Conservation (phyloP, 2,329 filamentous ascomycete genomes). For the Claviceps sp. region DNA sequence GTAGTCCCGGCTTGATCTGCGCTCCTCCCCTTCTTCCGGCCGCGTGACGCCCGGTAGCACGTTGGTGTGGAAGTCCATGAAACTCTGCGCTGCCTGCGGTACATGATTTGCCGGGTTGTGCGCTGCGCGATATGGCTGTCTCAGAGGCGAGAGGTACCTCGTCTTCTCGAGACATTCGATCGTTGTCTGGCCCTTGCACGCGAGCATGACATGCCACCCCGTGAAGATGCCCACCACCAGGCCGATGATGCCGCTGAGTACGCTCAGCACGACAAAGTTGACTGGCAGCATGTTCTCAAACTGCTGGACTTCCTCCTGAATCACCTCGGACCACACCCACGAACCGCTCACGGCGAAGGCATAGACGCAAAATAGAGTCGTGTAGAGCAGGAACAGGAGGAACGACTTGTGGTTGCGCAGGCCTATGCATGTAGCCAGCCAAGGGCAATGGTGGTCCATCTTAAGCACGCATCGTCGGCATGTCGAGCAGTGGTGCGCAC, state of each 20-base stretch:
- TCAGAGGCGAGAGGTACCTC: slow-evolving; percentile 72
- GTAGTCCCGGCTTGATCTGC: slow-evolving; percentile 15
- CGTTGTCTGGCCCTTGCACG: slow-evolving; percentile 70
- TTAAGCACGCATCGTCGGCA: slow-evolving; percentile 91
- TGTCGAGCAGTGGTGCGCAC: slow-evolving; percentile 91
- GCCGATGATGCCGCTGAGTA: slow-evolving; percentile 82
- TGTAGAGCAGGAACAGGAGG: slow-evolving; percentile 81
- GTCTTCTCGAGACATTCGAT: slow-evolving; percentile 96
- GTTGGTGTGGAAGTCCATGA: slow-evolving; percentile 72
- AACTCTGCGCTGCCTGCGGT: slow-evolving; percentile 50
- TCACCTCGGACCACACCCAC: slow-evolving; percentile 79
- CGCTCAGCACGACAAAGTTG: slow-evolving; percentile 78
- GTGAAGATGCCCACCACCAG: slow-evolving; percentile 84
- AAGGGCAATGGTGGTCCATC: slow-evolving; percentile 99
- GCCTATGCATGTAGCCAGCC: slow-evolving; percentile 91
- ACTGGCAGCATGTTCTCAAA: slow-evolving; percentile 70
- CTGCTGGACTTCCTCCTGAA: slow-evolving; percentile 54
- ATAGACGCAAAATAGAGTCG: slow-evolving; percentile 71
- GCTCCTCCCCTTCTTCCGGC: slow-evolving; percentile 66
- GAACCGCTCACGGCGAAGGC: slow-evolving; percentile 61
- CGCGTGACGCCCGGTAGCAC: slow-evolving; percentile 66
- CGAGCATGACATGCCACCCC: slow-evolving; percentile 78
- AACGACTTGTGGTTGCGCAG: slow-evolving; percentile 94
- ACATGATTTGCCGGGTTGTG: slow-evolving; percentile 37
- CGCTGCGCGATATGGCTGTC: slow-evolving; percentile 52